These are phyloP conservation scores for Penicillium maclennaniae DNA, from an alignment of 495 filamentous ascomycete genomes.

Conservation along the genomic window DNA sequence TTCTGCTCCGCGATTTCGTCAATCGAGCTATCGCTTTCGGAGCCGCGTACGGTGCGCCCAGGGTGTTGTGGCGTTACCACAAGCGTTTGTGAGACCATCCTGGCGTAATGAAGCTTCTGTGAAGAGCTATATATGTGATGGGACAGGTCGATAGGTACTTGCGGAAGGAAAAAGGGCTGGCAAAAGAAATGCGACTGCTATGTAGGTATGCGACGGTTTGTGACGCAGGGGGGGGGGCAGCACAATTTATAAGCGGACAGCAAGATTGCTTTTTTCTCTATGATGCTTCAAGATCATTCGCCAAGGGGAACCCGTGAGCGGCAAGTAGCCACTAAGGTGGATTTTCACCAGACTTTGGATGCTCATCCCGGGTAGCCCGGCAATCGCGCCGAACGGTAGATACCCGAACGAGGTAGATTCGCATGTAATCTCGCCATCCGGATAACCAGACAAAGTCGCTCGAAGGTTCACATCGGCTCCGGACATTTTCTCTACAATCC, in stretches of 20 bases:
- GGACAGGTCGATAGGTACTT: background rate
- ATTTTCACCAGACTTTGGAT: slow-evolving; percentile 27
- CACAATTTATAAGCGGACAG: slow-evolving; percentile 27
- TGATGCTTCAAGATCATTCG: slow-evolving; percentile 12
- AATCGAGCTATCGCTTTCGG: slow-evolving; percentile 38
- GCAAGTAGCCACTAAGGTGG: slow-evolving; percentile 23
- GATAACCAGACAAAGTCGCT: slow-evolving; percentile 6
- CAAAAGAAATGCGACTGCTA: background rate
- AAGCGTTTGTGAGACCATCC: slow-evolving; percentile 24
- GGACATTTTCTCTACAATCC: background rate
- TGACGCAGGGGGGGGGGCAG: slow-evolving; percentile 11
- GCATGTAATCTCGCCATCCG: background rate
- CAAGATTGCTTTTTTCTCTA: slow-evolving; percentile 18
- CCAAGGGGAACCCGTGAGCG: slow-evolving; percentile 8
- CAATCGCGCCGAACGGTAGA: slow-evolving; percentile 18
- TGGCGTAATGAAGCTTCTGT: background rate
- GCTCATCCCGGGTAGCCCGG: slow-evolving; percentile 25
- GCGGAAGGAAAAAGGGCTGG: background rate
- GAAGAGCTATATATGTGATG: background rate
- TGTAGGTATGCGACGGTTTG: slow-evolving; percentile 3
- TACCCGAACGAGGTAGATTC: slow-evolving; percentile 4
- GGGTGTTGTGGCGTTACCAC: slow-evolving; percentile 20
- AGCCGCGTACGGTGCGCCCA: slow-evolving; percentile 30
- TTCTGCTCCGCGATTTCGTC: slow-evolving; percentile 39
- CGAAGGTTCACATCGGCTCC: slow-evolving; percentile 3